Percentiles rank a stretch among this genome's conserved stretches.
Evolutionary conservation across 2,329 filamentous ascomycete genomes (phyloP).

Genomic region (Cercospora zeae-maydis): DNA sequence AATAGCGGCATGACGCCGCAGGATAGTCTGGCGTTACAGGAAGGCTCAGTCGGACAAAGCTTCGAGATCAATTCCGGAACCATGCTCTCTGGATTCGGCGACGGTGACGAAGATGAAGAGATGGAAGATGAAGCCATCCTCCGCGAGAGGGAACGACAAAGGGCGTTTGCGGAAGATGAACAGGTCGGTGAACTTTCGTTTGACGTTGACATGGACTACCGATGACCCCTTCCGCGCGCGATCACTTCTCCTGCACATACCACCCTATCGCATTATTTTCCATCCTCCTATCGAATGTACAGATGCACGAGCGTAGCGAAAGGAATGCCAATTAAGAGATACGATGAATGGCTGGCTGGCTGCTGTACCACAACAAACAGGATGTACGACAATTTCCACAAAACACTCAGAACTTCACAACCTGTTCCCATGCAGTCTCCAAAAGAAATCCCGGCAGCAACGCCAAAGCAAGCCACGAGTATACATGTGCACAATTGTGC

Average conservation of each 20-base stretch:
- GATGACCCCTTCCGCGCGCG: slow-evolving; percentile 40
- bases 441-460: neutral
- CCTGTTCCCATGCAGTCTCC: slow-evolving; percentile 1
- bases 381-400: slow-evolving; percentile 9
- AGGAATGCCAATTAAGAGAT: slow-evolving; percentile 13
- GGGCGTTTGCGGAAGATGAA: slow-evolving; percentile 51
- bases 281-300: slow-evolving; percentile 14
- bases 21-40: slow-evolving; percentile 35
- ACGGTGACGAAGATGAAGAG: slow-evolving; percentile 94
- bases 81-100: slow-evolving; percentile 78
- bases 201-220: slow-evolving; percentile 59
- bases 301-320: slow-evolving; percentile 12
- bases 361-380: slow-evolving; percentile 12
- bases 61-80: slow-evolving; percentile 37
- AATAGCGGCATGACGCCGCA: slow-evolving; percentile 26
- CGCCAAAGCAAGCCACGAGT: slow-evolving; percentile 1
- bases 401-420: slow-evolving; percentile 3
- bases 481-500: neutral
- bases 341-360: slow-evolving; percentile 5
- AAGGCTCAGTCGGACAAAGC: slow-evolving; percentile 34
- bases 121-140: slow-evolving; percentile 58
- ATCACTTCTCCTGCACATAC: slow-evolving; percentile 13
- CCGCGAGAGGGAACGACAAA: slow-evolving; percentile 19
- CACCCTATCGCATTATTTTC: slow-evolving; percentile 1
- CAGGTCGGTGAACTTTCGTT: slow-evolving; percentile 65